phyloP scores from a whole-genome alignment of 805 yeast species.

The Candida methanosorbosa region DNA sequence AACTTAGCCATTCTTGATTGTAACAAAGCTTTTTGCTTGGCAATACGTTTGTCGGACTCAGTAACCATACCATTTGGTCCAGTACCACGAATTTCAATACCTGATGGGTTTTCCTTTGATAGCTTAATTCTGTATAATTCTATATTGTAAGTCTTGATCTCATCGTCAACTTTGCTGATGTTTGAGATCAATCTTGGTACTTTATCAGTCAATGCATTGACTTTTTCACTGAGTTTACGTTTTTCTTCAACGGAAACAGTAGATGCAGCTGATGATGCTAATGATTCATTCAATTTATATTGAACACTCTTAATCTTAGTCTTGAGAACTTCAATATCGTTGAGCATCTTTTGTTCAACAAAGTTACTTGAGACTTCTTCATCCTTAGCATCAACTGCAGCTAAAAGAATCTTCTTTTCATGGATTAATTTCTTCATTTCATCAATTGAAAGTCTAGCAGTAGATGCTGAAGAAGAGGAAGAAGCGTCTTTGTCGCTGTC shows the following conservation, averaged over 20 bases:
- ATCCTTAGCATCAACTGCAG: slow-evolving; percentile 64
- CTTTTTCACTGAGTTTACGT: slow-evolving; percentile 43
- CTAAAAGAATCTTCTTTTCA: slow-evolving; percentile 64
- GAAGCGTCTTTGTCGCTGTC: slow-evolving; percentile 11
- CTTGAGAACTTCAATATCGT: slow-evolving; percentile 60
- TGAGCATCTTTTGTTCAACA: slow-evolving; percentile 29
- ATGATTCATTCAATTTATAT: slow-evolving; percentile 22
- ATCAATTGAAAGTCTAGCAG: slow-evolving; percentile 35
- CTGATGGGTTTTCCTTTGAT: slow-evolving; percentile 57
- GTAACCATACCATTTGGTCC: slow-evolving; percentile 86
- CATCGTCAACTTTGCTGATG: slow-evolving; percentile 56
- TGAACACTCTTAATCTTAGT: slow-evolving; percentile 44
- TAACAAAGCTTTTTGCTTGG: slow-evolving; percentile 68
- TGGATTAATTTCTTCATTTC: slow-evolving; percentile 56
- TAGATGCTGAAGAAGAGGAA: slow-evolving; percentile 8
- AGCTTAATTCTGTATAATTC: slow-evolving; percentile 51
- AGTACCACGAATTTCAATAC: slow-evolving; percentile 61
- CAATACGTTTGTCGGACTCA: slow-evolving; percentile 73
- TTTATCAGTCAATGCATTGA: slow-evolving; percentile 56
- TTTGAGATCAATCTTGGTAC: slow-evolving; percentile 64
- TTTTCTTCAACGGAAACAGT: slow-evolving; percentile 28
- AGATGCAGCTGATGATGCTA: slow-evolving; percentile 8
- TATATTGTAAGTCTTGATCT: slow-evolving; percentile 58
- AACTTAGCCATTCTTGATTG: slow-evolving; percentile 88
- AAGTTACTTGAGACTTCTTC: slow-evolving; percentile 27